phyloP scores from a whole-genome alignment of 106 monocot species.

The Gastrodia elata region DNA sequence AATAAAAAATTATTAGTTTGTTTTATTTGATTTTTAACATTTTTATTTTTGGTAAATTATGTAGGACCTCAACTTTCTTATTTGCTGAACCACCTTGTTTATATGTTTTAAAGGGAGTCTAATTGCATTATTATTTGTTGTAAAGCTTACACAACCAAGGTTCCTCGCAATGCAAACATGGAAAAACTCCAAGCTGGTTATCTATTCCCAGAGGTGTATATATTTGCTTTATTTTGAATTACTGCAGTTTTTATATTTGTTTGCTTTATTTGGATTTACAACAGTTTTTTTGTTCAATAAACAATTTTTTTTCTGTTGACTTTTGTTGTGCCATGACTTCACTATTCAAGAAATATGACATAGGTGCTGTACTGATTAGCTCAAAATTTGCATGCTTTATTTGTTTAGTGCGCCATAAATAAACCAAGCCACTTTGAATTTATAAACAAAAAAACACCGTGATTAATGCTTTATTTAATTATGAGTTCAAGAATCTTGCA shows the following conservation, averaged over 20 bases:
- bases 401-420: too few species aligned
- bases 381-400: too few species aligned
- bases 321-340: background rate
- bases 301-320: background rate
- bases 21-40: background rate
- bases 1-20: slow-evolving; percentile 2
- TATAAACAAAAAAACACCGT: too few species aligned
- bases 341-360: background rate
- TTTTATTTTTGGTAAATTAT: too few species aligned
- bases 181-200: slow-evolving; percentile 89
- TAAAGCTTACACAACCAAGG: slow-evolving; percentile 70
- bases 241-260: slow-evolving; percentile 20
- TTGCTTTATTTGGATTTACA: background rate
- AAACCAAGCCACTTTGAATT: too few species aligned
- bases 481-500: too few species aligned
- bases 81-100: background rate
- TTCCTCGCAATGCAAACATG: slow-evolving; percentile 77
- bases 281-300: background rate
- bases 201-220: slow-evolving; percentile 90
- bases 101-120: background rate
- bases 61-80: background rate
- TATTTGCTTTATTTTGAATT: too few species aligned
- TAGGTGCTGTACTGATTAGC: too few species aligned
- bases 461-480: too few species aligned
- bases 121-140: background rate